Evolutionary conservation across 495 filamentous ascomycete species (phyloP).

Genomic region (Sabuloglossum arenarium): DNA sequence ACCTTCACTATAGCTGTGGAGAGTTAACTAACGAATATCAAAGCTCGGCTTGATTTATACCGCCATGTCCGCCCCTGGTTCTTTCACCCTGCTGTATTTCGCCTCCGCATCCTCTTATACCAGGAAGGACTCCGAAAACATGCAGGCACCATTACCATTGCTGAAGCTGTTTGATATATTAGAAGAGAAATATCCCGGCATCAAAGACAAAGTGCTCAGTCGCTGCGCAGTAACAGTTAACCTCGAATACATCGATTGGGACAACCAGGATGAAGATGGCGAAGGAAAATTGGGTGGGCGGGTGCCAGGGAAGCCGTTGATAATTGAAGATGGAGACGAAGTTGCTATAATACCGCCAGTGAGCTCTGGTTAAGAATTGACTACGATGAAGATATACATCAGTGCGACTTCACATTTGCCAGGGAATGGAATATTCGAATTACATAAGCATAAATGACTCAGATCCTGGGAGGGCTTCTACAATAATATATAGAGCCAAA

Average conservation of each 20-base stretch:
- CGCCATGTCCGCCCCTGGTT: conserved; percentile 23
- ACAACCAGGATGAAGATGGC: conserved; percentile 18
- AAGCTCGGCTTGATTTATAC: not conserved
- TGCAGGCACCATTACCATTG: conserved; percentile 54
- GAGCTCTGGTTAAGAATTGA: conserved; percentile 49
- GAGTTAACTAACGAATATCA: not conserved
- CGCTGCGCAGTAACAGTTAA: conserved; percentile 76
- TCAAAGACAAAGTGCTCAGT: conserved; percentile 44
- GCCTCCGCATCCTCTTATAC: conserved; percentile 59
- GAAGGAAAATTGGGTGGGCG: conserved; percentile 13
- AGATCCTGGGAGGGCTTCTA: no score
- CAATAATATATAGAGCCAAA: no score
- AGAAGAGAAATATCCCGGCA: conserved; percentile 67
- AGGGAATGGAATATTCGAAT: no score
- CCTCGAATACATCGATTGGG: conserved; percentile 66
- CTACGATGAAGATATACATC: not conserved
- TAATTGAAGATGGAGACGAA: conserved; percentile 62
- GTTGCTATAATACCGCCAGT: conserved; percentile 96
- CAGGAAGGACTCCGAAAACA: conserved; percentile 40
- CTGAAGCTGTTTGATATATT: conserved; percentile 43
- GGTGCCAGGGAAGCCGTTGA: conserved; percentile 11
- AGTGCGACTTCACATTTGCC: not conserved
- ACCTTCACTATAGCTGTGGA: no score
- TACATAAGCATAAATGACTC: no score
- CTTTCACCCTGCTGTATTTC: conserved; percentile 79